Evolutionary conservation across 805 yeast genomes (phyloP).

Genomic region (Zygotorulaspora danielsina): DNA sequence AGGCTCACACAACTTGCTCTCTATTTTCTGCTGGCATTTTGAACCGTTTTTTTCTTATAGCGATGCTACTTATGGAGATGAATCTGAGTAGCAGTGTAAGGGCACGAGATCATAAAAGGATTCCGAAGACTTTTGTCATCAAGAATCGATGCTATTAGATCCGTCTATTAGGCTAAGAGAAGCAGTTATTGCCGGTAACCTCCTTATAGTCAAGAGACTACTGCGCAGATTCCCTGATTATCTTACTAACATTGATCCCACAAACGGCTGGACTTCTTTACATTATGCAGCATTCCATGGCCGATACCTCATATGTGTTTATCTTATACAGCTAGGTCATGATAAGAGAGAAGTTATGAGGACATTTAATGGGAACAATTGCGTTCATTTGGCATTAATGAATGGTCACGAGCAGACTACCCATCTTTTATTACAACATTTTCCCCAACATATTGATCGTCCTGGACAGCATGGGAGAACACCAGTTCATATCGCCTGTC

Average conservation of each 20-base stretch:
- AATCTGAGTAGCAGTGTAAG: too few relatives aligned
- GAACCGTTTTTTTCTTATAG: too few relatives aligned
- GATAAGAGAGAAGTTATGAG: slow-evolving; percentile 47
- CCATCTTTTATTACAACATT: slow-evolving; percentile 66
- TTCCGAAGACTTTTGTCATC: too few relatives aligned
- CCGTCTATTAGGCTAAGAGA: slow-evolving; percentile 62
- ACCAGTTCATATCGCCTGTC: slow-evolving; percentile 66
- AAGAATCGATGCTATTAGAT: slow-evolving; percentile 38
- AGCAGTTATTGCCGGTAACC: slow-evolving; percentile 61
- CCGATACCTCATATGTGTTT: slow-evolving; percentile 61
- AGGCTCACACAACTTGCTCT: too few relatives aligned
- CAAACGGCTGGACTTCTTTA: slow-evolving; percentile 76
- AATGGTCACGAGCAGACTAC: slow-evolving; percentile 67
- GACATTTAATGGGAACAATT: slow-evolving; percentile 56
- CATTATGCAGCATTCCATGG: slow-evolving; percentile 80
- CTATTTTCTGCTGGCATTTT: too few relatives aligned
- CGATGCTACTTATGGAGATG: too few relatives aligned
- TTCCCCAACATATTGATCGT: slow-evolving; percentile 49
- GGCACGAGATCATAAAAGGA: too few relatives aligned
- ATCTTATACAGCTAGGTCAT: slow-evolving; percentile 52
- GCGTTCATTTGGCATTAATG: slow-evolving; percentile 64
- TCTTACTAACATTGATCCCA: slow-evolving; percentile 61
- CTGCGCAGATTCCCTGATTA: slow-evolving; percentile 66
- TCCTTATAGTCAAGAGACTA: slow-evolving; percentile 58
- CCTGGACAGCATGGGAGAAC: slow-evolving; percentile 49